Conservation (phyloP, 2,329 filamentous ascomycete species). For the Leptographium radiaticola region DNA sequence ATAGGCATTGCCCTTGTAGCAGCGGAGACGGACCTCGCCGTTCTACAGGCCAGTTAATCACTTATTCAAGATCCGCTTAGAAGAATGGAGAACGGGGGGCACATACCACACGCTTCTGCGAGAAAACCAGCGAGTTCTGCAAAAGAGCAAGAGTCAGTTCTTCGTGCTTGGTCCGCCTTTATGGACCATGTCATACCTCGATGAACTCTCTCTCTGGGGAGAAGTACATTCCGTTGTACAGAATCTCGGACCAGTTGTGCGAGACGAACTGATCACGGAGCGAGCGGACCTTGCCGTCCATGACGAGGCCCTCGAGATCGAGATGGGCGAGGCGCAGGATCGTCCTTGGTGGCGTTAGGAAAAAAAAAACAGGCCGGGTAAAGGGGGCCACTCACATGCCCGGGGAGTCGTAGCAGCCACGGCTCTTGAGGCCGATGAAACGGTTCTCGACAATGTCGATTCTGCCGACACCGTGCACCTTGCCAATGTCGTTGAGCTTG, state of each 20-base stretch:
- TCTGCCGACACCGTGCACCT: constrained; percentile 60
- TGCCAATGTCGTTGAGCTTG: constrained; percentile 57
- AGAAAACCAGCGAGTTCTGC: constrained; percentile 43
- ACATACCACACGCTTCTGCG: constrained; percentile 37
- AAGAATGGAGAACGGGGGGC: not conserved
- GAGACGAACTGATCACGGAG: constrained; percentile 46
- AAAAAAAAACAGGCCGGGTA: not conserved
- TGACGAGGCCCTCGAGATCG: constrained; percentile 34
- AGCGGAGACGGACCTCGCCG: constrained; percentile 24
- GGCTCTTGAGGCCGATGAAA: constrained; percentile 58
- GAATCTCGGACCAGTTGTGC: constrained; percentile 32
- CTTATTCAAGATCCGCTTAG: too few relatives aligned
- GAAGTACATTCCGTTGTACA: constrained; percentile 36
- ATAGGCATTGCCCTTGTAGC: constrained; percentile 30
- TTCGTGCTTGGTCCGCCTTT: not conserved
- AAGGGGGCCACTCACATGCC: constrained; percentile 23
- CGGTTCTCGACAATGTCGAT: constrained; percentile 77
- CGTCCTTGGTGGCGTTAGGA: constrained; percentile 8
- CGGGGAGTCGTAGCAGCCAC: constrained; percentile 67
- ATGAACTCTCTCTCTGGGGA: constrained; percentile 41
- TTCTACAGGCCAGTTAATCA: constrained; percentile 11
- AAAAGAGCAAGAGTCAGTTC: too few relatives aligned
- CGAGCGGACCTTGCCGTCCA: constrained; percentile 45
- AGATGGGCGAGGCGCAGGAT: constrained; percentile 25
- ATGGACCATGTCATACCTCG: constrained; percentile 21